These are phyloP conservation scores for Penicillium daleae DNA, from an alignment of 495 filamentous ascomycete genomes.

Conservation along the genomic window DNA sequence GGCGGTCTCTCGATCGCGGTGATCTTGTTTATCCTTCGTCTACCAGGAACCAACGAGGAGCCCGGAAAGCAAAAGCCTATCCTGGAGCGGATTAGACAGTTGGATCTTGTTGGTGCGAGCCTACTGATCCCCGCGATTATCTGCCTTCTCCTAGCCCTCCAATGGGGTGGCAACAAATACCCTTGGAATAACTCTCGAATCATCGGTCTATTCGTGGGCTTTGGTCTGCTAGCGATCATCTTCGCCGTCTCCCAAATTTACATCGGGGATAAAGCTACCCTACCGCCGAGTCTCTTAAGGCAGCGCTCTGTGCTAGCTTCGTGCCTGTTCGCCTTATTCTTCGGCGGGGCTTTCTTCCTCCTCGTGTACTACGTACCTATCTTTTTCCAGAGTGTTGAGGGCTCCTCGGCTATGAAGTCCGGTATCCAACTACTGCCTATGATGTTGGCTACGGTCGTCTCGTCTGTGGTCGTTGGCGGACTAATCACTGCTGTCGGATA, in stretches of 20 bases:
- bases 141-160: conserved; percentile 46
- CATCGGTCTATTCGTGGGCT: conserved; percentile 40
- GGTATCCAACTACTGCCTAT: conserved; percentile 52
- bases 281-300: conserved; percentile 37
- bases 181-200: conserved; percentile 40
- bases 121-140: conserved; percentile 43
- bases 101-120: conserved; percentile 40
- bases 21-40: conserved; percentile 55
- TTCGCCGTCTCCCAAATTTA: conserved; percentile 32
- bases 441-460: conserved; percentile 41
- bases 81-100: conserved; percentile 30
- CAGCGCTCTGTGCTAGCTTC: conserved; percentile 54
- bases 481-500: conserved; percentile 64
- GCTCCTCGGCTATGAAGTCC: conserved; percentile 61
- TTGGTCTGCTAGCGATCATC: conserved; percentile 38
- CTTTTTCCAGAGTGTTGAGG: conserved; percentile 62
- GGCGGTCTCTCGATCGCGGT: conserved; percentile 57
- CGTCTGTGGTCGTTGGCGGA: conserved; percentile 47
- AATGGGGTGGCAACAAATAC: conserved; percentile 47
- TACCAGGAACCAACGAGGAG: conserved; percentile 28
- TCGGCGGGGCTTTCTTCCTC: conserved; percentile 43
- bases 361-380: conserved; percentile 51
- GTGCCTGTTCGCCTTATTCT: conserved; percentile 59
- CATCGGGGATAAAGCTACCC: conserved; percentile 31
- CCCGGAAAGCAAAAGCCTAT: conserved; percentile 18